Base-by-base conservation (phyloP, 371 early-diverging fungal genomes). In the Rhizomucor pusillus region DNA sequence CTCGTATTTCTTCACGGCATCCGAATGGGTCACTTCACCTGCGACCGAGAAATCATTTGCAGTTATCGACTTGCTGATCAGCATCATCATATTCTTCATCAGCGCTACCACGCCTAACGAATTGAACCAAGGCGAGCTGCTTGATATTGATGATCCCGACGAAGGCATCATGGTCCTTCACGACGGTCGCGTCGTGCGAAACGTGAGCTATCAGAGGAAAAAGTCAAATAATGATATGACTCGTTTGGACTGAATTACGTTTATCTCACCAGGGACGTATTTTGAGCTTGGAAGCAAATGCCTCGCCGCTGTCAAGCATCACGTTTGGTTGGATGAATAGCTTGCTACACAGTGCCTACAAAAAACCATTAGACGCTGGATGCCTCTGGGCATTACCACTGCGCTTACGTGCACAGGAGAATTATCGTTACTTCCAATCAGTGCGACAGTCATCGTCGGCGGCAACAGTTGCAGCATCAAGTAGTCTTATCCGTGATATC, bases 311-410 rank as follows among this genome's bases (percentile, higher is more conserved):
- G 14, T 84, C 88, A 16, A 69, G 76, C 5, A 57, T 87, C 36
- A 80, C 84, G n/a, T 90, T 90, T 57, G 74, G 77, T 5, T 93
- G 93, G 93, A 77, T 89, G 60, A 88, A 88, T 52, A 75, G 86
- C 0, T 66, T 94, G 52, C 73, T 92, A 40, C 59, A 66, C 34
- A 36, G 25, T 39, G 70, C 76, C 6, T 89, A 88, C 18, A 81
- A 78, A 61, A 73, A 60, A 43, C 71, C 79, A 1, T 67, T 91
- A 14, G 81, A 73, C 48, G 66, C 75, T 1, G 75, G 67, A 3
- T 85, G 90, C 40, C 56, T 94, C 14, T 92, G 90, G 86, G 82
- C 86, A 12, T 69, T 94, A 16, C 74, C 78, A 4, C 52, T 63
- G 4, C 68, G 61, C 2, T 67, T 69, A 51, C 66, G 78, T 11